Base-by-base conservation (phyloP, 1,284 basidiomycete species). In the Cutaneotrichosporon mucoides region DNA sequence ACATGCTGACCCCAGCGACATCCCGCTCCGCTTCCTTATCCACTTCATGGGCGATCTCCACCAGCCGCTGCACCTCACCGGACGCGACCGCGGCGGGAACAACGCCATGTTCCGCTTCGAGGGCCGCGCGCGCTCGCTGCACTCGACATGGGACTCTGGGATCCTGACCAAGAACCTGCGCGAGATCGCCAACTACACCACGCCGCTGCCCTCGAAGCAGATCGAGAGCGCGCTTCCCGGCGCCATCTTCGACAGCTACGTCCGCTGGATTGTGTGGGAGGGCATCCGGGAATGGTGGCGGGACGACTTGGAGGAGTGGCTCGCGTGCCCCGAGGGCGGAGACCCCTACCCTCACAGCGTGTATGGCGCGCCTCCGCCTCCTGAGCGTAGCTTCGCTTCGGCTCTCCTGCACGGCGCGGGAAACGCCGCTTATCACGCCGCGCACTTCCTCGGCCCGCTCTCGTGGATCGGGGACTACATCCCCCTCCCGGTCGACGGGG, bases 31-130 rank as follows among this genome's bases (percentile, higher is more conserved):
- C 72, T 96, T 95, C 80, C 80, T 97, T 52, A 84, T 92, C 41
- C 93, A 97, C 73, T 92, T 92, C 64, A 62, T 94, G 8, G 93
- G 93, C 0, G 93, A 96, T 72, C 81, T 94, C 81, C 92, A 95
- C 71, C 88, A 89, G 83, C 92, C 92, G 8, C 80, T 96, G 53
- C 93, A 97, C 75, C 82, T 96, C 44, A 88, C 89, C 0, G 90
- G 91, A 2, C 81, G 90, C 13, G 86, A 90, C 64, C 82, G 88
- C 38, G 92, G 93, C 2, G 92, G 92, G 1, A 96, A 96, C 70
- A 84, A 84, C 47, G 55, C 82, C 62, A 85, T 85, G 67, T 88
- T 92, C 36, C 69, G 78, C 10, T 92, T 88, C 71, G 87, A 87
- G 65, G 84, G 84, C 0, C 80, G 87, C 16, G 60, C 63, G 1